Evolutionary conservation across 768 basidiomycete genomes (phyloP), one percentile per base, ranked within the genome.

Genomic region (Boletus rex-veris): DNA sequence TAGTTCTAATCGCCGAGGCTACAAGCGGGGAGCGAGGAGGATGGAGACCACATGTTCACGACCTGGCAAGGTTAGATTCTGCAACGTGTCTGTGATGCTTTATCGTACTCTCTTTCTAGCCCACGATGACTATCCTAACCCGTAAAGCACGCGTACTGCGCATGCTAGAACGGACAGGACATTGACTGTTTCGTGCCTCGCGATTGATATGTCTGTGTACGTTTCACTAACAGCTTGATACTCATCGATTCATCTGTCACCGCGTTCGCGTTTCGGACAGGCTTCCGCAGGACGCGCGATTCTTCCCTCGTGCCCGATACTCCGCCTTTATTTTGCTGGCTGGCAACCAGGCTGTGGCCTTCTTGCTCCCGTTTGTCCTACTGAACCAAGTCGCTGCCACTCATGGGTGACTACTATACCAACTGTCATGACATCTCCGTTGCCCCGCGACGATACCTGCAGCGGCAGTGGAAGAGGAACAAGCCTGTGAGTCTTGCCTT

Each of bases 381-480:
- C 38, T 15, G 38, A 54, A 38, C 38, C 12, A 41, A 18, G 21
- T 28, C 18, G 45, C 47, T 21, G 7, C 19, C 26, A 47, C 4
- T 48, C 2, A 67, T 69, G 64, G 46, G n/a, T 28, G 60, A 57
- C 51, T 47, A 57, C 51, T 47, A 47, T 48, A 19, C 28, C 42
- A 33, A 53, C 54, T 26, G 41, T 52, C 55, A 58, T 18, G 69
- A 69, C 38, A 48, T 58, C 12, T 58, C 64, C 31, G 46, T 35
- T 19, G 55, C 62, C 39, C 65, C 71, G 24, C 69, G 57, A 56
- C 71, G 74, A 35, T 71, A 75, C 53, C 58, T 75, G 33, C 70
- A 66, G 36, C 59, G 76, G 51, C 71, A 77, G 50, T 77, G 76
- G 76, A 77, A 72, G 62, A 65, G 63, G 52, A 73, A 75, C 45